These are phyloP conservation scores for Nannizzia gypsea DNA, from an alignment of 2,329 filamentous ascomycete species.

Conservation along the genomic window DNA sequence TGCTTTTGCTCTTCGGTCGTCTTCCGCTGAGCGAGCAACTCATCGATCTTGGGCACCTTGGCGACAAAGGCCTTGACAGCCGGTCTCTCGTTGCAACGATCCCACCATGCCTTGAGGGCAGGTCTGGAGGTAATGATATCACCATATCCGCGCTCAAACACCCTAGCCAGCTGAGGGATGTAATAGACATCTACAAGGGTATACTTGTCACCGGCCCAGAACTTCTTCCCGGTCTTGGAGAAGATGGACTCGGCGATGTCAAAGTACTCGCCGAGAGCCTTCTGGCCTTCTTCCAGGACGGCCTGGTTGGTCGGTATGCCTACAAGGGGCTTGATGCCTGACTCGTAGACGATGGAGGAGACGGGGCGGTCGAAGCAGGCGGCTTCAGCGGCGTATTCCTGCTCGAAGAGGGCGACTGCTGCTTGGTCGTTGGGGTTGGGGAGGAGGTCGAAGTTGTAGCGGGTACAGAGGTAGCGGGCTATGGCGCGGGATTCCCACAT, in stretches of 20 bases:
- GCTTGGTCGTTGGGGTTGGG: conserved; percentile 30
- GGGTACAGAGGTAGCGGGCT: conserved; percentile 37
- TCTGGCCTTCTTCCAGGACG: conserved; percentile 29
- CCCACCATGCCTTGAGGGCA: conserved; percentile 34
- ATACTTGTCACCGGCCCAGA: conserved; percentile 37
- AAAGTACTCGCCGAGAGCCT: conserved; percentile 33
- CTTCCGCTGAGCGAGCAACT: not conserved
- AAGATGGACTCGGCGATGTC: conserved; percentile 22
- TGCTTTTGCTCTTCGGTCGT: not conserved
- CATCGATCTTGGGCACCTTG: not conserved
- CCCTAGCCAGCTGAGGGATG: conserved; percentile 34
- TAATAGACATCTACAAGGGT: conserved; percentile 39
- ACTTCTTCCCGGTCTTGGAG: conserved; percentile 22
- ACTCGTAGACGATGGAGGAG: conserved; percentile 36
- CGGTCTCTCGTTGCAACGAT: conserved; percentile 7
- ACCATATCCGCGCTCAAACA: conserved; percentile 32
- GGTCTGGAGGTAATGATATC: conserved; percentile 27
- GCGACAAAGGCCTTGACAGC: conserved; percentile 4
- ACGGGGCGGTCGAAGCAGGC: conserved; percentile 37
- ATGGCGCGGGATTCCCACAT: conserved; percentile 40
- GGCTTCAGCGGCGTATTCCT: conserved; percentile 33
- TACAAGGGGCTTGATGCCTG: conserved; percentile 36
- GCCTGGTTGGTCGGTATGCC: conserved; percentile 33
- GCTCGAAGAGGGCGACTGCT: conserved; percentile 35
- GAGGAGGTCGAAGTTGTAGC: conserved; percentile 37